A percentile compares a stretch with the other conserved stretches of the same genome.
phyloP scores from a whole-genome alignment of 345 rosid genomes.

The Camelina laxa region DNA sequence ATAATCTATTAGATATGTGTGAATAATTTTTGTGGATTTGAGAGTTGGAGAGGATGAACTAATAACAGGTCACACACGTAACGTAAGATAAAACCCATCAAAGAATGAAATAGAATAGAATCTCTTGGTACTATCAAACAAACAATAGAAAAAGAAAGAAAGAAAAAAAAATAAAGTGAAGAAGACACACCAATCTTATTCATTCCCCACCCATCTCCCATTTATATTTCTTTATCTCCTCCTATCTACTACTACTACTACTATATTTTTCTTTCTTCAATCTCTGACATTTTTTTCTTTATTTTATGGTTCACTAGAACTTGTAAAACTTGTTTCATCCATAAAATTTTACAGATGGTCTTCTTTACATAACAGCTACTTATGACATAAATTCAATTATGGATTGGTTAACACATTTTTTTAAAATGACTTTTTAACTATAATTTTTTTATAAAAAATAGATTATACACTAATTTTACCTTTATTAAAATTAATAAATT shows the following conservation, averaged over 20 bases:
- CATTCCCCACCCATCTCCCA: slow-evolving; percentile 44
- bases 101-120: slow-evolving; percentile 39
- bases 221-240: slow-evolving; percentile 14
- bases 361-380: too few relatives aligned
- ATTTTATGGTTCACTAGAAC: too few relatives aligned
- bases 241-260: too few relatives aligned
- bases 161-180: slow-evolving; percentile 19
- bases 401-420: neutral
- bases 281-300: too few relatives aligned
- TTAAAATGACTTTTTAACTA: too few relatives aligned
- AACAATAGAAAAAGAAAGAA: slow-evolving; percentile 6
- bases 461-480: too few relatives aligned
- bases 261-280: too few relatives aligned
- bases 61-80: slow-evolving; percentile 25
- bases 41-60: slow-evolving; percentile 32
- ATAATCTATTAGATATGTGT: slow-evolving; percentile 17
- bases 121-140: slow-evolving; percentile 42
- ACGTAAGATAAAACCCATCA: slow-evolving; percentile 32
- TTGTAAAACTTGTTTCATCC: too few relatives aligned
- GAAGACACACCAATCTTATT: slow-evolving; percentile 42
- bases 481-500: too few relatives aligned
- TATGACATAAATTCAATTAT: neutral
- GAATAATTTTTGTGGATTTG: slow-evolving; percentile 27
- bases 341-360: too few relatives aligned
- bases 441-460: too few relatives aligned